Evolutionary conservation across 2,329 filamentous ascomycete species (phyloP).

Genomic region (Akanthomyces muscarius): DNA sequence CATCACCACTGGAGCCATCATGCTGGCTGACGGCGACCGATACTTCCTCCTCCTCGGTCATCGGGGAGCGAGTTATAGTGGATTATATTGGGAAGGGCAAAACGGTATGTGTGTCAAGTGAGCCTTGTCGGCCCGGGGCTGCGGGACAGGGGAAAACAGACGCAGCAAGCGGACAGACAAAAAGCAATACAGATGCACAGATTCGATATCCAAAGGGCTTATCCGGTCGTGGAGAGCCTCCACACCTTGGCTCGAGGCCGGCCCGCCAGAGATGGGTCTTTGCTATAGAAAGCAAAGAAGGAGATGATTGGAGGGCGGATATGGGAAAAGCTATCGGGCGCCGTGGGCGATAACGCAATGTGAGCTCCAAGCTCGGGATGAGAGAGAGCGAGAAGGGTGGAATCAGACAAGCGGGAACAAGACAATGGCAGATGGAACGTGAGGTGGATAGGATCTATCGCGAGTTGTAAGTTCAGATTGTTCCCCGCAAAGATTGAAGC

Average conservation of each 20-base stretch:
- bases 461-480: neutral
- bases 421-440: neutral
- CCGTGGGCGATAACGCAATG: neutral
- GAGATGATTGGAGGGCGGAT: neutral
- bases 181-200: neutral
- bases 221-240: constrained; percentile 13
- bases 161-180: neutral
- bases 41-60: constrained; percentile 17
- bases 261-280: constrained; percentile 14
- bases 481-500: neutral
- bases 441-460: neutral
- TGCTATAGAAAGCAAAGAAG: neutral
- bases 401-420: neutral
- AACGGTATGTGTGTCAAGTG: constrained; percentile 9
- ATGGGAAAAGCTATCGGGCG: neutral
- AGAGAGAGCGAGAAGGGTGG: neutral
- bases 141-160: neutral
- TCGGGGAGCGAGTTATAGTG: constrained; percentile 19
- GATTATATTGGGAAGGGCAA: neutral
- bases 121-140: constrained; percentile 1
- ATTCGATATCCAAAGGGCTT: neutral
- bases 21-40: constrained; percentile 11
- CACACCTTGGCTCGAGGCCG: constrained; percentile 4
- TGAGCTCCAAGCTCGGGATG: neutral
- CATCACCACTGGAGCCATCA: constrained; percentile 35